A percentile compares a stretch with the other conserved stretches of the same genome.
These are phyloP conservation scores for Aspergillus latus DNA, from an alignment of 2,329 filamentous ascomycete species.

Conservation along the genomic window DNA sequence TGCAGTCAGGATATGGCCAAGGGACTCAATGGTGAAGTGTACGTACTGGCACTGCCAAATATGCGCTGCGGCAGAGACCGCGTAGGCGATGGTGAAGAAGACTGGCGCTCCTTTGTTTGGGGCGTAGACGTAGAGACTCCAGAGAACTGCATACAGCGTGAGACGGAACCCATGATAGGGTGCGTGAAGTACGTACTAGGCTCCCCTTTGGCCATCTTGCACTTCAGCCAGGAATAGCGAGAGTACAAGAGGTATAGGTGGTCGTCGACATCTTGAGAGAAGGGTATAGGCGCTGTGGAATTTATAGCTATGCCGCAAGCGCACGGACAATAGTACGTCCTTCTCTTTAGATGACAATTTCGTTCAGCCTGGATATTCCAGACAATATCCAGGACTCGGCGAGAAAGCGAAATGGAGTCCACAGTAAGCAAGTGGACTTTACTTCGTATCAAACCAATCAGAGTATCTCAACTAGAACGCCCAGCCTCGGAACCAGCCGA, in stretches of 20 bases:
- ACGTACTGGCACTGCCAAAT: conserved; percentile 58
- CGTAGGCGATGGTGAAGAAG: conserved; percentile 52
- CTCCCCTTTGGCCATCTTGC: not conserved
- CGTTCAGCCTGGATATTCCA: too few species aligned
- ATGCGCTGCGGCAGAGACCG: conserved; percentile 40
- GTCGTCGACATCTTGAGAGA: too few species aligned
- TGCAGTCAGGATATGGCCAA: conserved; percentile 9
- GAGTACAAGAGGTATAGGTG: too few species aligned
- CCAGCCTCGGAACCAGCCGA: not conserved
- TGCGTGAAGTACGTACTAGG: not conserved
- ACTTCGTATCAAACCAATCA: not conserved
- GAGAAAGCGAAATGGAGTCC: too few species aligned
- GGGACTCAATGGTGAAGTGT: conserved; percentile 8
- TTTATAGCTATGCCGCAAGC: too few species aligned
- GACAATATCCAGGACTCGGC: too few species aligned
- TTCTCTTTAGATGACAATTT: too few species aligned
- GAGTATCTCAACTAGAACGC: not conserved
- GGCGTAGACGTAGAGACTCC: conserved; percentile 50
- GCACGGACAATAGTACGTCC: too few species aligned
- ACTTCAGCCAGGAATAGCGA: not conserved
- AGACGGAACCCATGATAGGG: not conserved
- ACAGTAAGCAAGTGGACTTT: too few species aligned
- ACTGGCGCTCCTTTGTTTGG: conserved; percentile 58
- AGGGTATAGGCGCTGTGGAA: too few species aligned
- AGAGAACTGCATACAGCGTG: not conserved